Base-by-base conservation (phyloP, 768 basidiomycete species). In the Russula abietina region DNA sequence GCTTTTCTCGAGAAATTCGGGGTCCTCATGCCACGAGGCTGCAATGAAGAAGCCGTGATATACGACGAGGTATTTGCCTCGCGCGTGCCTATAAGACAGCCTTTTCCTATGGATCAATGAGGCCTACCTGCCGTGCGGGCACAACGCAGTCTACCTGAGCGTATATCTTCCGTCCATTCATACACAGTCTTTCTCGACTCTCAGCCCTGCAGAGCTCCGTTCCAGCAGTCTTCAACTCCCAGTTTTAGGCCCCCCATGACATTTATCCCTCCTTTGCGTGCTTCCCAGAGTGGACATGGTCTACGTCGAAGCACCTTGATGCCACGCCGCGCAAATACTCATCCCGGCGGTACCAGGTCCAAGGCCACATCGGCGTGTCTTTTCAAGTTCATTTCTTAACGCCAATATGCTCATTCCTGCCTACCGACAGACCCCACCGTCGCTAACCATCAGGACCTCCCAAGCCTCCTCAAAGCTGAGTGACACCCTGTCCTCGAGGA, bases 31-130 rank as follows among this genome's bases (percentile, higher is more conserved):
- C 62, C 62, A 64, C 62, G 62, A 64, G 62, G 62, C 46, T 24
- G 32, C 58, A 55, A 55, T 64, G 41, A 58, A 54, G 62, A 64
- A 64, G 58, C 32, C 53, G 62, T 64, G 62, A 64, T 55, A 59
- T 51, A 49, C 22, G 46, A 60, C 36, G 53, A 41, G 58, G 62
- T 32, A 26, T 50, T 46, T 57, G 57, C 62, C 58, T 60, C 58
- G 58, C 38, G 58, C 26, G 57, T 60, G 62, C 62, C 39, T 60
- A 55, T 64, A 55, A 59, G 62, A 45, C 58, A 54, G 53, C 33
- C 57, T 39, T 64, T 55, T 59, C 45, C 61, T 50, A 33, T 41
- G 62, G 16, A 53, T 51, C 57, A 60, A 64, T 50, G 58, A 46
- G 58, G 53, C 46, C 53, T 28, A n/a, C 62, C 54, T 59, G 49